These are phyloP conservation scores for Boletus hoseneyae DNA, from an alignment of 1,284 basidiomycete genomes.

Conservation along the genomic window DNA sequence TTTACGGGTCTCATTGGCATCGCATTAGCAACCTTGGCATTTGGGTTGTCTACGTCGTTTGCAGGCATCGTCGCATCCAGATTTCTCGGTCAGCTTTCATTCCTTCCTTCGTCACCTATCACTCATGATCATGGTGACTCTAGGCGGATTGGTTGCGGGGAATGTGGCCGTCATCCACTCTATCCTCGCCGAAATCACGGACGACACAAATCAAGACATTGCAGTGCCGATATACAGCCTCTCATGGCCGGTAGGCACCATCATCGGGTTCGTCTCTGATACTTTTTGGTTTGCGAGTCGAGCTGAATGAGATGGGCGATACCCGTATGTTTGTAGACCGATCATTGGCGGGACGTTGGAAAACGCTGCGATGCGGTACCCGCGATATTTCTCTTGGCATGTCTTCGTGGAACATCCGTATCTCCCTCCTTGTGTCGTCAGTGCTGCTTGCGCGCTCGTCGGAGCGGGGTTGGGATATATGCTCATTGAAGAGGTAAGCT, in stretches of 20 bases:
- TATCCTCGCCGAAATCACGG: constrained; percentile 55
- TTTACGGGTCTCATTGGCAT: constrained; percentile 53
- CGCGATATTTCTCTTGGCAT: constrained; percentile 16
- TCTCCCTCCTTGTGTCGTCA: constrained; percentile 24
- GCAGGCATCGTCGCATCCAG: constrained; percentile 32
- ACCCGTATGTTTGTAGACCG: constrained; percentile 7
- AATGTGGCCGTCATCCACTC: constrained; percentile 53
- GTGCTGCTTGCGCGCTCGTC: constrained; percentile 12
- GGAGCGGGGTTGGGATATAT: constrained; percentile 16
- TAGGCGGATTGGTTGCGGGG: constrained; percentile 55
- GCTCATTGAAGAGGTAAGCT: constrained; percentile 24
- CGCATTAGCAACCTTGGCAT: constrained; percentile 44
- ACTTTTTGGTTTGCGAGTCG: not conserved
- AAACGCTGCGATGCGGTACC: constrained; percentile 20
- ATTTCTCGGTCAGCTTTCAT: constrained; percentile 29
- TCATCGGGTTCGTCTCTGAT: constrained; percentile 18
- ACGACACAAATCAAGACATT: constrained; percentile 57
- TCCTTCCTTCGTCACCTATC: constrained; percentile 23
- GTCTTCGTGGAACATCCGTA: constrained; percentile 22
- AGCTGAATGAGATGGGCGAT: too few relatives aligned
- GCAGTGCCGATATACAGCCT: constrained; percentile 45
- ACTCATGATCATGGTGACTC: not conserved
- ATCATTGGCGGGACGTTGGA: constrained; percentile 21
- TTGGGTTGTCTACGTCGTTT: constrained; percentile 55
- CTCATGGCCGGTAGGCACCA: constrained; percentile 18